phyloP scores from a whole-genome alignment of 176 grass and related monocot genomes.

The barley (Hordeum vulgare) region DNA sequence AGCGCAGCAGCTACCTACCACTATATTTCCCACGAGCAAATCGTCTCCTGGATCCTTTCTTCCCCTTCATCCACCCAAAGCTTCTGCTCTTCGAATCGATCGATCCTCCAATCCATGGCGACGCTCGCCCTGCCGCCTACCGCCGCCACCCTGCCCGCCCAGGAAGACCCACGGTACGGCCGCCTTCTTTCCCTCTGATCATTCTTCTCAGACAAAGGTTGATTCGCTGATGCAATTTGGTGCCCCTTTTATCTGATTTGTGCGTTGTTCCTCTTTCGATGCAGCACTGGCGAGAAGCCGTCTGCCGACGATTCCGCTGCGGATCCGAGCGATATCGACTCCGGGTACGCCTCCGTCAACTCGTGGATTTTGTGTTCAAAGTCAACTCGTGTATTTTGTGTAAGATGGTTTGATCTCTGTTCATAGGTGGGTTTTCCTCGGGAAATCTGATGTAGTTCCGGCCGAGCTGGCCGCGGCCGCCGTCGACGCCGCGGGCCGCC shows the following conservation, averaged over 20 bases:
- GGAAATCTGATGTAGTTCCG: conserved; percentile 30
- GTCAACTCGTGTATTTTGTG: background rate
- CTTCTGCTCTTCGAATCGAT: background rate
- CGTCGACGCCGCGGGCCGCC: background rate
- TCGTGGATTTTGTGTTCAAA: background rate
- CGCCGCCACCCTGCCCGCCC: background rate
- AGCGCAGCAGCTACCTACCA: conserved; percentile 3
- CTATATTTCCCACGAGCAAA: background rate
- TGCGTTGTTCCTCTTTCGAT: background rate
- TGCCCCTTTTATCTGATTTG: background rate
- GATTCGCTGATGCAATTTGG: background rate
- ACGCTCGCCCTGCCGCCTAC: conserved; percentile 16
- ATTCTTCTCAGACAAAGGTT: background rate
- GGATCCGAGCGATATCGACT: conserved; percentile 29
- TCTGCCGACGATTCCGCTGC: background rate
- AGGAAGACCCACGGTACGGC: conserved; percentile 9
- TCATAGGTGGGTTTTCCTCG: conserved; percentile 39
- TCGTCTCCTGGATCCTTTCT: conserved; percentile 10
- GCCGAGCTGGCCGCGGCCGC: conserved; percentile 23
- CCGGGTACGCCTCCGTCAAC: conserved; percentile 10
- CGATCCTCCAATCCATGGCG: conserved; percentile 24
- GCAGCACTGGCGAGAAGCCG: background rate
- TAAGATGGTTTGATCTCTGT: conserved; percentile 22
- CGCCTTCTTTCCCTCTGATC: background rate
- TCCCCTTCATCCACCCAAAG: background rate